A percentile compares a stretch with the other conserved stretches of the same genome.
These are phyloP conservation scores for Austropuccinia psidii DNA, from an alignment of 1,284 basidiomycete species.

Conservation along the genomic window DNA sequence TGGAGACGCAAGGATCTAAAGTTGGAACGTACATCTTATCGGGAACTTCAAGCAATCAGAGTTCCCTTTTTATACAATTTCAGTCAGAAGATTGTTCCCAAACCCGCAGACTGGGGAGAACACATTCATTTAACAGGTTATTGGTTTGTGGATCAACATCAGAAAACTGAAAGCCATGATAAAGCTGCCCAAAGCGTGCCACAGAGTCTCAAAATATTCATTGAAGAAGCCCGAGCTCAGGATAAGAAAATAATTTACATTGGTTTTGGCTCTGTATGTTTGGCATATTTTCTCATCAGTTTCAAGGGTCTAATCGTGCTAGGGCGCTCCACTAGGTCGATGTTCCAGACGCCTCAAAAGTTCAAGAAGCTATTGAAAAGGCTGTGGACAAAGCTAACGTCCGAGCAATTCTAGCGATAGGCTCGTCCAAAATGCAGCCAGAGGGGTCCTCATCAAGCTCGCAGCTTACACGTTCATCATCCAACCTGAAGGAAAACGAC, in stretches of 20 bases:
- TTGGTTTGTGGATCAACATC: slow-evolving; percentile 42
- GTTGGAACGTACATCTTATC: slow-evolving; percentile 40
- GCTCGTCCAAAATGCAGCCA: background rate
- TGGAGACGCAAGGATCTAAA: slow-evolving; percentile 43
- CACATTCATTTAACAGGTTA: slow-evolving; percentile 43
- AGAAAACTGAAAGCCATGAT: slow-evolving; percentile 15
- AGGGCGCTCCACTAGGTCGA: slow-evolving; percentile 37
- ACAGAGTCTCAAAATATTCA: slow-evolving; percentile 40
- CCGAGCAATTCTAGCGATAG: slow-evolving; percentile 41
- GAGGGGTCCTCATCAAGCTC: slow-evolving; percentile 43
- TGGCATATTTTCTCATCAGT: background rate
- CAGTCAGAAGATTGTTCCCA: slow-evolving; percentile 43
- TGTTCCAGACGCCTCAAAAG: slow-evolving; percentile 41
- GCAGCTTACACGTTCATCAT: too few species aligned
- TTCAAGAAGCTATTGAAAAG: slow-evolving; percentile 37
- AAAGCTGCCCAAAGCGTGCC: slow-evolving; percentile 39
- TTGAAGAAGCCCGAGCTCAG: slow-evolving; percentile 40
- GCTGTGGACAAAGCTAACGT: slow-evolving; percentile 42
- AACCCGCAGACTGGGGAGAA: slow-evolving; percentile 44
- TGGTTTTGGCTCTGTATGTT: slow-evolving; percentile 44
- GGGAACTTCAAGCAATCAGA: slow-evolving; percentile 40
- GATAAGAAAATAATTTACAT: slow-evolving; percentile 45
- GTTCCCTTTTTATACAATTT: slow-evolving; percentile 46
- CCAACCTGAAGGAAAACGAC: slow-evolving; percentile 18
- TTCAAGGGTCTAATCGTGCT: too few species aligned